phyloP scores from a whole-genome alignment of 2,329 filamentous ascomycete genomes.

The Amesomyces nigricolor region DNA sequence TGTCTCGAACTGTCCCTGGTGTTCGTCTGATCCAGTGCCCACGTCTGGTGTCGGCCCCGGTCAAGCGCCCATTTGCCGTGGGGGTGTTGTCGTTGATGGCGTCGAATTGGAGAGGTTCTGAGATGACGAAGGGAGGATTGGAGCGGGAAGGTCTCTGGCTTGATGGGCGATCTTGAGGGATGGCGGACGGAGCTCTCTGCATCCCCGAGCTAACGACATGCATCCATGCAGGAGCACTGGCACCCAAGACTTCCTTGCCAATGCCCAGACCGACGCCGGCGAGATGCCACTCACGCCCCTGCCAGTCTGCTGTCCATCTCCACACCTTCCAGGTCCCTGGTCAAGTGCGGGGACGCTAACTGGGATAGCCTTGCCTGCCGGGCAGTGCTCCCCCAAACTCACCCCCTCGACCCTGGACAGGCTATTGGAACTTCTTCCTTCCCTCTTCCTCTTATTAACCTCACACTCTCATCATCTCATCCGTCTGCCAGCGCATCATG shows the following conservation, averaged over 20 bases:
- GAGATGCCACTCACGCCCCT: slow-evolving; percentile 6
- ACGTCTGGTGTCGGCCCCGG: not conserved
- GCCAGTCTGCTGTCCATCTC: slow-evolving; percentile 10
- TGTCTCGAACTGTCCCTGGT: not conserved
- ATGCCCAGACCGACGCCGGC: slow-evolving; percentile 8
- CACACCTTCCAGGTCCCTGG: slow-evolving; percentile 13
- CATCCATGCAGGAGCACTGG: not conserved
- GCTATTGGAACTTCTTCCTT: not conserved
- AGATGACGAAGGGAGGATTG: not conserved
- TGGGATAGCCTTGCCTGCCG: slow-evolving; percentile 1
- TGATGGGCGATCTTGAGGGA: slow-evolving; percentile 10
- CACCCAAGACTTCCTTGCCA: no score
- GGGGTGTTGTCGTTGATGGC: not conserved
- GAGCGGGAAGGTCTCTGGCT: slow-evolving; percentile 7
- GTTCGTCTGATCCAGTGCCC: slow-evolving; percentile 1
- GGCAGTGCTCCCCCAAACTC: not conserved
- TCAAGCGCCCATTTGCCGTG: not conserved
- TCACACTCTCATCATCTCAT: not conserved
- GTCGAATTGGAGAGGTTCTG: not conserved
- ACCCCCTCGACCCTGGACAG: not conserved
- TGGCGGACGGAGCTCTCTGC: not conserved
- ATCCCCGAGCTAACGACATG: slow-evolving; percentile 8
- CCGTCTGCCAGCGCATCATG: not conserved
- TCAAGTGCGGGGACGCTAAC: slow-evolving; percentile 11
- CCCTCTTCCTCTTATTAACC: not conserved